Percentiles rank a stretch among this genome's conserved stretches.
Conservation (phyloP, 192 early-diverging fungal genomes). For the Diversispora epigaea region DNA sequence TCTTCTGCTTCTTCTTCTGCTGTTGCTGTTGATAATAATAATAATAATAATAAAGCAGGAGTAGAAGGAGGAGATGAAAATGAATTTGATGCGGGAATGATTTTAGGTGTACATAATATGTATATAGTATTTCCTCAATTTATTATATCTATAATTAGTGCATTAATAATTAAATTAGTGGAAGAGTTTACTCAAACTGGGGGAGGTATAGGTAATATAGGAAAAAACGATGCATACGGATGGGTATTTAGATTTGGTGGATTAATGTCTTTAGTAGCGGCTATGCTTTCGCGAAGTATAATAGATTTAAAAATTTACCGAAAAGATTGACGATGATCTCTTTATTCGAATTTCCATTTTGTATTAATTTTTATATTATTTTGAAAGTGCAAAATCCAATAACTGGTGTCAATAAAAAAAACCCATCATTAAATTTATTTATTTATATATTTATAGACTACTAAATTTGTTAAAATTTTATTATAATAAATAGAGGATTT, state of each 20-base stretch:
- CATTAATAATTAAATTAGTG: constrained; percentile 27
- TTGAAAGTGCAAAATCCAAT: too few relatives aligned
- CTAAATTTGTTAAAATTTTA: too few relatives aligned
- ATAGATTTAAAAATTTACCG: background rate
- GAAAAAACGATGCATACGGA: constrained; percentile 51
- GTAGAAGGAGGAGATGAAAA: constrained; percentile 2
- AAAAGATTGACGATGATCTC: background rate
- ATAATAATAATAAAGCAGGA: too few relatives aligned
- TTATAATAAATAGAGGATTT: too few relatives aligned
- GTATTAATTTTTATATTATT: background rate
- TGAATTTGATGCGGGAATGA: constrained; percentile 58
- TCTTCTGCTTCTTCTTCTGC: background rate
- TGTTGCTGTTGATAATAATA: background rate
- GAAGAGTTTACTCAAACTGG: constrained; percentile 19
- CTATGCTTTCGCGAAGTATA: constrained; percentile 51
- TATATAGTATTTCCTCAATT: constrained; percentile 95
- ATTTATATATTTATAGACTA: too few relatives aligned
- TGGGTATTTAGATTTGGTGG: constrained; percentile 74
- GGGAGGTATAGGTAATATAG: background rate
- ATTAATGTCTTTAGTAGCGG: constrained; percentile 65
- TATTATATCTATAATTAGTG: constrained; percentile 66
- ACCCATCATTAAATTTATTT: too few relatives aligned
- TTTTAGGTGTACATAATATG: constrained; percentile 94
- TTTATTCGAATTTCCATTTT: background rate
- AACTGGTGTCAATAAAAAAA: too few relatives aligned